Base-by-base conservation (phyloP, 805 yeast species). In the Saccharomycopsis javanensis region DNA sequence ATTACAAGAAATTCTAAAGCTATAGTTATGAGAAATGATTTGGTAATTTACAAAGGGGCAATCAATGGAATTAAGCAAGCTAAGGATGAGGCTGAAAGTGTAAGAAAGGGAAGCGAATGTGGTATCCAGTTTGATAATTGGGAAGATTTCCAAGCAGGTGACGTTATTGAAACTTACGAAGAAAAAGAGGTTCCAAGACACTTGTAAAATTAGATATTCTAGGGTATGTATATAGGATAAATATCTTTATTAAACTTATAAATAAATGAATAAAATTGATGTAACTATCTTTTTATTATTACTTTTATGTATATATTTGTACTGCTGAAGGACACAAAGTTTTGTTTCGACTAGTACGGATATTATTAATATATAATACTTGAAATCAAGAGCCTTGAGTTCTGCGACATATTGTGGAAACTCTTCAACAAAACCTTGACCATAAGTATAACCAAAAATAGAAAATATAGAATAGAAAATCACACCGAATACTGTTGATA, bases 21-120 rank as follows among this genome's bases (percentile, higher is more conserved):
- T 16, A 79, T 80, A 63, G 84, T 88, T 1, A 59, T 77, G 51
- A 75, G 95, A 60, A 72, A 74, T 2, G 75, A 69, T 0, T 72
- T 75, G 34, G 75, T 75, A 16, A 68, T 80, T 5, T 75, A 69
- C 71, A 63, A 76, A 45, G 97, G 96, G 1, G 71, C 72, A 10
- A 67, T 94, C 6, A 79, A 83, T 2, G 82, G 92, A 5, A 76
- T 94, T 68, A 90, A 88, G 70, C 88, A 86, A 60, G 83, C 82
- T 55, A 89, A 88, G 68, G 91, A 88, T 50, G 95, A 88, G 63
- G 86, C 85, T 4, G 63, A 71, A 1, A 92, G 86, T 65, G 88
- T 87, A 7, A 80, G 80, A 58, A 91, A 88, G 70, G 97, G 96
- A 30, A 79, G 79, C 30, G 99, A 94, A 64, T 94, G 97, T 74